Percentiles rank a stretch among this genome's conserved stretches.
Conservation (phyloP, 139 green algal genomes). For the Limnomonas spitsbergensis region DNA sequence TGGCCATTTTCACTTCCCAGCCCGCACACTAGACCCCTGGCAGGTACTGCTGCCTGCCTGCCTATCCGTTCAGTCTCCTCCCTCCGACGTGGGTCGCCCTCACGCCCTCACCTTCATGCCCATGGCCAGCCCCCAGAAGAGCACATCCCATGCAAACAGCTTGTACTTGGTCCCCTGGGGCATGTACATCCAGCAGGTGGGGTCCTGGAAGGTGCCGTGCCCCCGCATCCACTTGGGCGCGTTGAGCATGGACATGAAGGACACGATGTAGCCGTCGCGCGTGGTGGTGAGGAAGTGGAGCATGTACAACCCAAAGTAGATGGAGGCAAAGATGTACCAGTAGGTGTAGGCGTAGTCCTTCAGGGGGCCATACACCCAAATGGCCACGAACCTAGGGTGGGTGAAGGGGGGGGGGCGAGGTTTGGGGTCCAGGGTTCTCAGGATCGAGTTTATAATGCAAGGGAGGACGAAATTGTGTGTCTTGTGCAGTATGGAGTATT, state of each 20-base stretch:
- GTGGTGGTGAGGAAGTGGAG: constrained; percentile 38
- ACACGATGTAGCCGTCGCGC: constrained; percentile 23
- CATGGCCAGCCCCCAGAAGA: constrained; percentile 44
- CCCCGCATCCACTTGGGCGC: neutral
- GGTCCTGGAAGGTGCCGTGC: constrained; percentile 8
- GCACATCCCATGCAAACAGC: constrained; percentile 29
- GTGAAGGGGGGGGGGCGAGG: too few relatives aligned
- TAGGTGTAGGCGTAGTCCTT: constrained; percentile 18
- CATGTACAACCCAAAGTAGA: constrained; percentile 21
- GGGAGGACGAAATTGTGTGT: too few relatives aligned
- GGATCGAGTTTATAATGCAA: too few relatives aligned
- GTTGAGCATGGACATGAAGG: neutral
- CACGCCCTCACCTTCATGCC: constrained; percentile 52
- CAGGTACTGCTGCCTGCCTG: too few relatives aligned
- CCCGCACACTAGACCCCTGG: too few relatives aligned
- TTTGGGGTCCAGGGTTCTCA: too few relatives aligned
- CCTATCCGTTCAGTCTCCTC: too few relatives aligned
- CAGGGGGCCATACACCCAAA: constrained; percentile 19
- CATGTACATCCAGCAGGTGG: constrained; percentile 30
- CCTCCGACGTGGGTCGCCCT: too few relatives aligned
- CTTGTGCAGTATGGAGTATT: too few relatives aligned
- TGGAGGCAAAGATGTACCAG: constrained; percentile 17
- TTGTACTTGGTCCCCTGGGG: constrained; percentile 44
- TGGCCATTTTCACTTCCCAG: too few relatives aligned
- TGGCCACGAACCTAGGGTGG: neutral